Percentiles rank a stretch among this genome's conserved stretches.
Evolutionary conservation across 2,329 filamentous ascomycete species (phyloP).

Genomic region (Botryosphaeria dothidea): DNA sequence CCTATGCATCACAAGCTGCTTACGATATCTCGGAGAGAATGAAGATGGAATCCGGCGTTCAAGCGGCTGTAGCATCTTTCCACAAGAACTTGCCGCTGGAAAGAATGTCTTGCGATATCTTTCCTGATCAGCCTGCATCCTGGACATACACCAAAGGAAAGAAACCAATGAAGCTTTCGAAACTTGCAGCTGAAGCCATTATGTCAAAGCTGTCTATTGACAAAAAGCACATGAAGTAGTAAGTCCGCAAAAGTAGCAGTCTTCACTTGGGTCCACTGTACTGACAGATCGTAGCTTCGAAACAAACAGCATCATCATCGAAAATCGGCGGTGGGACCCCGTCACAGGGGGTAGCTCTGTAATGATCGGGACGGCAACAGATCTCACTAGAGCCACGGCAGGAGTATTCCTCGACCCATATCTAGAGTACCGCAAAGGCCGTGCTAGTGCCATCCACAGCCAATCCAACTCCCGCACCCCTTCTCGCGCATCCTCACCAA

Average conservation of each 20-base stretch:
- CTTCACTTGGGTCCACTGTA: too few species aligned
- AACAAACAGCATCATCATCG: conserved; percentile 22
- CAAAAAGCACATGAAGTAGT: background rate
- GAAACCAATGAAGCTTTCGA: background rate
- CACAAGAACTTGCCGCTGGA: conserved; percentile 47
- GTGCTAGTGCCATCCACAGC: background rate
- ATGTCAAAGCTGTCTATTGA: background rate
- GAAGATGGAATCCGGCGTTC: conserved; percentile 43
- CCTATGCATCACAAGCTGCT: conserved; percentile 39
- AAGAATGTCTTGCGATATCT: conserved; percentile 62
- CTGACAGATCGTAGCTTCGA: background rate
- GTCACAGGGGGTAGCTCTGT: conserved; percentile 64
- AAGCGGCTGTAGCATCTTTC: conserved; percentile 47
- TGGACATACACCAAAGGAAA: conserved; percentile 53
- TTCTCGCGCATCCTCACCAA: background rate
- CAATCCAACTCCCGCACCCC: background rate
- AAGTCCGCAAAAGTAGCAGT: too few species aligned
- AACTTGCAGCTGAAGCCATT: background rate
- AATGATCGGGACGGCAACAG: conserved; percentile 55
- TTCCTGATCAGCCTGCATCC: conserved; percentile 67
- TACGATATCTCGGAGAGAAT: conserved; percentile 43
- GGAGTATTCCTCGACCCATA: conserved; percentile 46
- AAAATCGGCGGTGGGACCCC: conserved; percentile 56
- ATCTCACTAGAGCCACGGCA: conserved; percentile 59
- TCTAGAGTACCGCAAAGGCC: conserved; percentile 2